A percentile compares a stretch with the other conserved stretches of the same genome.
phyloP scores from a whole-genome alignment of 2,329 filamentous ascomycete genomes.

The Aspergillus ochraceus region DNA sequence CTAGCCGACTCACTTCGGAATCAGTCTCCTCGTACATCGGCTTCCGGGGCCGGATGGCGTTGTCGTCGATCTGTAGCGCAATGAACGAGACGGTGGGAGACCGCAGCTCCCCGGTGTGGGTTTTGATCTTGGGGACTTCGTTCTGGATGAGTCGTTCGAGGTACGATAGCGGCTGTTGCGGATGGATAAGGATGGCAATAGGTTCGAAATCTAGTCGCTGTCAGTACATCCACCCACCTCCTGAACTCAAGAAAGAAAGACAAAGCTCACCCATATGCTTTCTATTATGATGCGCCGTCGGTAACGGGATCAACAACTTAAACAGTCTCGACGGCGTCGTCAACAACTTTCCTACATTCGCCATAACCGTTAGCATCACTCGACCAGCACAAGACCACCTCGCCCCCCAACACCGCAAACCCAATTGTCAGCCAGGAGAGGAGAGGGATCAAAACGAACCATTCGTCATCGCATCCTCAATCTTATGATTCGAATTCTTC shows the following conservation, averaged over 20 bases:
- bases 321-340: conserved; percentile 78
- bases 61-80: conserved; percentile 71
- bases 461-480: conserved; percentile 63
- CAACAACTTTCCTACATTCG: conserved; percentile 65
- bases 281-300: conserved; percentile 56
- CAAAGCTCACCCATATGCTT: conserved; percentile 54
- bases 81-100: conserved; percentile 76
- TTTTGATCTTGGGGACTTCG: conserved; percentile 70
- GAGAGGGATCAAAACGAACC: conserved; percentile 42
- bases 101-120: conserved; percentile 64
- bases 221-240: conserved; percentile 6
- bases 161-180: conserved; percentile 87
- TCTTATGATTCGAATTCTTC: conserved; percentile 36
- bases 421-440: too few relatives aligned
- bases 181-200: conserved; percentile 80
- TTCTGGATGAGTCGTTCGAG: conserved; percentile 86
- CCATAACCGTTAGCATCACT: conserved; percentile 4
- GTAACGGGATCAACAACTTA: conserved; percentile 76
- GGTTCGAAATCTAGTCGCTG: conserved; percentile 65
- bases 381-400: not conserved
- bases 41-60: conserved; percentile 49
- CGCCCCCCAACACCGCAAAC: too few relatives aligned
- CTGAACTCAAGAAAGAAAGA: not conserved
- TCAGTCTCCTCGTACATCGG: conserved; percentile 34
- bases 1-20: conserved; percentile 43